These are phyloP conservation scores for Starmera pachycereana DNA, from an alignment of 805 yeast species.

Conservation along the genomic window DNA sequence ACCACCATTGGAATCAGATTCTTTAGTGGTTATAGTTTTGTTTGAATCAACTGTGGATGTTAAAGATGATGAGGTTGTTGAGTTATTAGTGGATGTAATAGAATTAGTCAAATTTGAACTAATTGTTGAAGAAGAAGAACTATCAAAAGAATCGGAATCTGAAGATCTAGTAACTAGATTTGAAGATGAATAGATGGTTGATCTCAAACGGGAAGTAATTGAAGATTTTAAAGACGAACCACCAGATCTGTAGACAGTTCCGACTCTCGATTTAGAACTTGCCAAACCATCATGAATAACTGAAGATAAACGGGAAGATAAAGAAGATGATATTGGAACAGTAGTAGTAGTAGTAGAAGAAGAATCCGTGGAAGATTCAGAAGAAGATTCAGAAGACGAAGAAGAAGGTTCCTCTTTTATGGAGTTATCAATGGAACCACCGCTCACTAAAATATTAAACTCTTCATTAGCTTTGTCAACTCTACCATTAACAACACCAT, in stretches of 20 bases:
- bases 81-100: slow-evolving; percentile 3
- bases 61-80: slow-evolving; percentile 6
- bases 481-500: slow-evolving; percentile 58
- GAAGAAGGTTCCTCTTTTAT: slow-evolving; percentile 12
- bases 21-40: slow-evolving; percentile 2
- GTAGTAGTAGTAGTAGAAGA: no score
- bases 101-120: no score
- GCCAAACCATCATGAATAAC: slow-evolving; percentile 1
- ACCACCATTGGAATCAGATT: slow-evolving; percentile 4
- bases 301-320: neutral
- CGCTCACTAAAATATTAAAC: slow-evolving; percentile 27
- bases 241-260: slow-evolving; percentile 2
- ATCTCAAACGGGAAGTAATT: slow-evolving; percentile 4
- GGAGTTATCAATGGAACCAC: slow-evolving; percentile 16
- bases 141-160: neutral
- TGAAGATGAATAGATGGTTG: slow-evolving; percentile 3
- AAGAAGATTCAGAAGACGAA: slow-evolving; percentile 5
- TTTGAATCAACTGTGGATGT: slow-evolving; percentile 6
- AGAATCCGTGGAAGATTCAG: neutral
- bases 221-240: slow-evolving; percentile 3
- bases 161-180: slow-evolving; percentile 2
- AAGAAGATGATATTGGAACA: slow-evolving; percentile 6
- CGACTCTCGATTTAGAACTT: slow-evolving; percentile 6
- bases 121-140: no score
- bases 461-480: slow-evolving; percentile 32